Percentiles rank a stretch among this genome's conserved stretches.
Conservation (phyloP, 2,329 filamentous ascomycete genomes). For the Pezicula neosporulosa region DNA sequence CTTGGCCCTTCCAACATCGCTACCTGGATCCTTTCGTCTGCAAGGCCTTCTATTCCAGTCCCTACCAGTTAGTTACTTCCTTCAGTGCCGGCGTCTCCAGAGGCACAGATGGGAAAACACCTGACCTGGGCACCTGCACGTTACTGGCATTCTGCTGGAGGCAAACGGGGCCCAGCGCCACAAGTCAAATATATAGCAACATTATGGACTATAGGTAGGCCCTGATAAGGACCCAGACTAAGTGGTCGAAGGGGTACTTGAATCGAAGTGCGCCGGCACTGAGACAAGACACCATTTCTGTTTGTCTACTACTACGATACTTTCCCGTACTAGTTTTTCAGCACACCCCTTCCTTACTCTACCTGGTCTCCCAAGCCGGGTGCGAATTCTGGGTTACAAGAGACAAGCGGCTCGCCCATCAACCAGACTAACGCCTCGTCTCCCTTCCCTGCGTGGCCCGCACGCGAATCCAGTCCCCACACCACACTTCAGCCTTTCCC, state of each 20-base stretch:
- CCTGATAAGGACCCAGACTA: slow-evolving; percentile 5
- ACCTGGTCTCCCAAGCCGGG: slow-evolving; percentile 2
- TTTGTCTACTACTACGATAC: not conserved
- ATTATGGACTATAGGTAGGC: not conserved
- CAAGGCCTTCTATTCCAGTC: slow-evolving; percentile 11
- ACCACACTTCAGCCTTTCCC: slow-evolving; percentile 14
- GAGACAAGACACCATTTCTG: not conserved
- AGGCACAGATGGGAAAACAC: slow-evolving; percentile 7
- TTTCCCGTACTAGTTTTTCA: too few species aligned
- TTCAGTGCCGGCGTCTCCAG: slow-evolving; percentile 18
- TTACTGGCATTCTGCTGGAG: slow-evolving; percentile 3
- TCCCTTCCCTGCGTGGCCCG: slow-evolving; percentile 12
- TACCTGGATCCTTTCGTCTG: slow-evolving; percentile 1
- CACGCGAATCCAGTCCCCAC: slow-evolving; percentile 21
- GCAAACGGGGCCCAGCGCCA: slow-evolving; percentile 13
- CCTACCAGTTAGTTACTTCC: not conserved
- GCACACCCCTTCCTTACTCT: not conserved
- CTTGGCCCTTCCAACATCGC: not conserved
- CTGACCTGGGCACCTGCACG: slow-evolving; percentile 1
- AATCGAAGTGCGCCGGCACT: not conserved
- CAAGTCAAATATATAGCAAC: slow-evolving; percentile 10
- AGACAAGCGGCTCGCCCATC: slow-evolving; percentile 15
- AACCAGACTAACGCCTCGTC: slow-evolving; percentile 15
- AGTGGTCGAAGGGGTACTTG: slow-evolving; percentile 13
- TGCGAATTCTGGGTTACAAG: slow-evolving; percentile 15